These are phyloP conservation scores for Chaetomium globosum DNA, from an alignment of 2,329 filamentous ascomycete species.

Conservation along the genomic window DNA sequence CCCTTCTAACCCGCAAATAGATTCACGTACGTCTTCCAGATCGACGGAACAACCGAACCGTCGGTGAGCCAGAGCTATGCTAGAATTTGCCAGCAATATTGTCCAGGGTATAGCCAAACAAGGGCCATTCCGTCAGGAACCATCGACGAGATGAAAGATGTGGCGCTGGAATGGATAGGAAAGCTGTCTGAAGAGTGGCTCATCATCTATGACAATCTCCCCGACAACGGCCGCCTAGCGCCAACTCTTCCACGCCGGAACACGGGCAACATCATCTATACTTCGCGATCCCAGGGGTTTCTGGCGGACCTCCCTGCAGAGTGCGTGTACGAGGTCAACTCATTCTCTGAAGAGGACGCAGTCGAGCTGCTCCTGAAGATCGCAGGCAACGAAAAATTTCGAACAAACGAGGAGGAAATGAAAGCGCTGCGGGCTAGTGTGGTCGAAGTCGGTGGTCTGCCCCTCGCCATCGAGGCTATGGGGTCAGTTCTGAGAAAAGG, in stretches of 20 bases:
- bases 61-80: conserved; percentile 7
- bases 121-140: not conserved
- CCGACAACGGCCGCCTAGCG: conserved; percentile 20
- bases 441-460: conserved; percentile 35
- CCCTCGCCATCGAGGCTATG: conserved; percentile 39
- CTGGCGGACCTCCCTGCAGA: conserved; percentile 22
- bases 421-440: conserved; percentile 25
- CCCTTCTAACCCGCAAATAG: conserved; percentile 20
- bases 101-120: conserved; percentile 1
- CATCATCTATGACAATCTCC: conserved; percentile 39
- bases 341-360: conserved; percentile 28
- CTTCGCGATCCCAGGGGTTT: conserved; percentile 32
- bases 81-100: conserved; percentile 22
- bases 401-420: conserved; percentile 16
- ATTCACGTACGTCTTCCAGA: conserved; percentile 38
- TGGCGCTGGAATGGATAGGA: conserved; percentile 32
- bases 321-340: conserved; percentile 24
- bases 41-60: conserved; percentile 35
- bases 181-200: conserved; percentile 36
- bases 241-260: conserved; percentile 28
- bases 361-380: conserved; percentile 30
- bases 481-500: conserved; percentile 26
- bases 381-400: not conserved
- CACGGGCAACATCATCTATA: conserved; percentile 40
- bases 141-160: conserved; percentile 13